Conservation (phyloP, 106 monocot species). For the Posidonia australis region DNA sequence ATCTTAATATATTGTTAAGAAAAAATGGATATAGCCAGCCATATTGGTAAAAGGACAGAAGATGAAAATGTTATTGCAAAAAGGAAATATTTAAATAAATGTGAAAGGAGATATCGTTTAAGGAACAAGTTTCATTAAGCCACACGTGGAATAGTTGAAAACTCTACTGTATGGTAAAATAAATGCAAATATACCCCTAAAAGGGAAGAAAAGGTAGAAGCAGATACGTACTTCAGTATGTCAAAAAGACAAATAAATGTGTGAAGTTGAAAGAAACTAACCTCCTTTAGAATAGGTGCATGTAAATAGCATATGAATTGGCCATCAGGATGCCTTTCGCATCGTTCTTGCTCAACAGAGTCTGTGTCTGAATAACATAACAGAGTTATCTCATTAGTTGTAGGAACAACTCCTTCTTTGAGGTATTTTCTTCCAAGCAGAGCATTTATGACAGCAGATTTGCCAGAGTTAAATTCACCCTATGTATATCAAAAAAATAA, state of each 20-base stretch:
- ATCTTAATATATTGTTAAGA: no score
- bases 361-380: slow-evolving; percentile 69
- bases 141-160: no score
- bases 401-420: slow-evolving; percentile 89
- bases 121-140: no score
- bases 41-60: no score
- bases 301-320: slow-evolving; percentile 83
- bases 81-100: background rate
- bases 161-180: no score
- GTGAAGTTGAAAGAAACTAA: slow-evolving; percentile 28
- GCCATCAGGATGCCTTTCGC: slow-evolving; percentile 88
- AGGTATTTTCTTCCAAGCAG: slow-evolving; percentile 88
- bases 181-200: background rate
- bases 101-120: background rate
- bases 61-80: background rate
- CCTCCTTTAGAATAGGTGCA: slow-evolving; percentile 78
- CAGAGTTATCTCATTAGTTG: slow-evolving; percentile 93
- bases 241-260: background rate
- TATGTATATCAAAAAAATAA: slow-evolving; percentile 18
- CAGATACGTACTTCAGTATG: background rate
- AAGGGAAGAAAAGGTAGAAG: background rate
- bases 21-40: no score
- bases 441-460: slow-evolving; percentile 95
- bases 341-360: slow-evolving; percentile 48
- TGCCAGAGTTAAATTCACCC: slow-evolving; percentile 99